Evolutionary conservation across 768 basidiomycete species (phyloP), one percentile per base, ranked within the genome.

Genomic region (Russula earlei): DNA sequence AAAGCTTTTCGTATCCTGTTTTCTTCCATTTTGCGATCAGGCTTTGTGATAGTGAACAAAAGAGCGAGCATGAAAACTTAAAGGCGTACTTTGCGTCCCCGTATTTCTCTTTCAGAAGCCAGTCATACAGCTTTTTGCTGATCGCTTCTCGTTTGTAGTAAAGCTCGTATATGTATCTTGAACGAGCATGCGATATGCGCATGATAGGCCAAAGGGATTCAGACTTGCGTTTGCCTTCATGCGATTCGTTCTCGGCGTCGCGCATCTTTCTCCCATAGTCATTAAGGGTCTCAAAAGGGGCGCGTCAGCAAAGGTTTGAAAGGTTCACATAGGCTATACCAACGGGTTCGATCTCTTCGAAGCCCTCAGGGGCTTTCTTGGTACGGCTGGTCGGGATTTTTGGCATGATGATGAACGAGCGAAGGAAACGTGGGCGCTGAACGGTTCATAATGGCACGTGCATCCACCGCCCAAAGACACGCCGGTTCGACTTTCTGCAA

Each of bases 21-120:
- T 98, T 99, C 77, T 97, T 98, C 96, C 96, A 99, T 70, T 99
- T 99, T 36, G 96, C 96, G 67, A 99, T 87, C 67, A 98, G 72
- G 67, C 94, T 98, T 27, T 31, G 20, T 10, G 44, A 40, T 10
- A 25, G n/a, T 27, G 19, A 6, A 51, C 25, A 49, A 34, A 25
- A 52, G 24, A 49, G n/a, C 49, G 47, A 33, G 10, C 2, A 9
- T 7, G 15, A 24, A 49, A 19, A 40, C 34, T n/a, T 20, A 43
- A 27, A 10, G 8, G 78, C 89, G 66, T 65, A 95, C 95, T 96
- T 96, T 33, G 84, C 84, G 67, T 99, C 96, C 25, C 88, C 96
- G 69, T 98, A 98, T 12, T 90, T 91, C 70, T 98, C 87, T 75
- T 96, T 97, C 68, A 98, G 70, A 45, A 99, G 70, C 96, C 96